Evolutionary conservation across 1,284 basidiomycete species (phyloP), one percentile per base, ranked within the genome.

Genomic region (Cerioporus squamosus): DNA sequence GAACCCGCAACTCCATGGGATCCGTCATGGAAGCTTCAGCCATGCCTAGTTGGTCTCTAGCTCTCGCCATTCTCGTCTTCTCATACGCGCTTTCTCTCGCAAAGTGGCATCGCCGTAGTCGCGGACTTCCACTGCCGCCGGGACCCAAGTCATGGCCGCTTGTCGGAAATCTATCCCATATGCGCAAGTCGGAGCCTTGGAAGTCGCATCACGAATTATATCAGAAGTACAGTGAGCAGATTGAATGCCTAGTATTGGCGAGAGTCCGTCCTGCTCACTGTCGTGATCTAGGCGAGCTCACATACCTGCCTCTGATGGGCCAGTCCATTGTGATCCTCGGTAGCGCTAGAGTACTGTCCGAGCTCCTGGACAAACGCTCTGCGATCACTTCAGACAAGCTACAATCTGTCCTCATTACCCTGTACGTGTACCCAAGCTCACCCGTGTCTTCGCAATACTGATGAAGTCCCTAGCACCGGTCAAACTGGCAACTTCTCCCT

Each of bases 351-450:
- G 51, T 40, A 17, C 44, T 54, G 3, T 24, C 42, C 15, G 60
- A 61, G 17, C 39, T 52, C 14, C 33, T 61, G 20, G 56, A 61
- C 10, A 58, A 61, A 15, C 52, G 51, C 6, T 58, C 57, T 2
- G 23, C 51, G 14, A 29, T n/a, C 4, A 52, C 44, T 2, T 55
- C 60, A 7, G 46, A 53, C 50, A 31, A 56, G 15, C 43, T 20
- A 18, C 39, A 53, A 26, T 42, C 49, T 22, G n/a, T 36, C 2
- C 18, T 57, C 3, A 31, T 55, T 10, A 2, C 44, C 0, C 39
- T 62, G 60, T 59, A 43, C 36, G 39, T 7, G 2, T 22, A 12
- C 10, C n/a, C 26, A 5, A 5, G 9, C 29, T 12, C 2, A 8
- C 18, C 23, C 20, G 22, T 15, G 18, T 4, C 15, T 6, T 31